Evolutionary conservation across 306 rosid species (phyloP), one percentile per base, ranked within the genome.

Genomic region (Casuarina glauca): DNA sequence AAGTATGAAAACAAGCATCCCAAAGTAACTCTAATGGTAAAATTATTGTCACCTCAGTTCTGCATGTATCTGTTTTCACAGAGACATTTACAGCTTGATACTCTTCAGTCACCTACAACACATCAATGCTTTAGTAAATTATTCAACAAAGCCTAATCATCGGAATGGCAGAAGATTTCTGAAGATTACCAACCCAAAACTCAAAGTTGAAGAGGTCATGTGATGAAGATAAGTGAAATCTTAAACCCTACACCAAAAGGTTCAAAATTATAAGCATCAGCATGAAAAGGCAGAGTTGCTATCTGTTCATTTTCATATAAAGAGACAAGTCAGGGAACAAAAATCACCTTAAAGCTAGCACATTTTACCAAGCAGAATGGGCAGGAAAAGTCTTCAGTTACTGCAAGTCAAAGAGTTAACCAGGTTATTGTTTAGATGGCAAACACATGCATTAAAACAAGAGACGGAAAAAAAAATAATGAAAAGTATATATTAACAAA

Each of bases 171-270:
- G 58, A 79, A 79, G 74, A 69, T 76, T 80, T 46, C 55, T 44
- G 70, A 74, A 73, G 72, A 85, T 75, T 75, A 88, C 98, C 78
- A 61, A 96, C 99, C 97, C 86, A 86, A 86, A 96, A 93, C 81
- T 90, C 97, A 81, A 81, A 96, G 86, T 83, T 81, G 89, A 93
- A 85, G 81, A 86, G 85, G 83, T 90, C 97, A 69, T 96, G 99
- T 13, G 95, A 86, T 48, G 89, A 69, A 52, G 66, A 13, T 88
- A 93, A 61, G 88, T 96, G 99, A 82, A 26, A 82, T 83, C 85
- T 86, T 70, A 96, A 78, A 70, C 99, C 97, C 99, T 96, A 78
- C 38, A 77, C 42, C 76, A 85, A 76, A 72, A 70, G 52, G 43
- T 64, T 19, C 76, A 57, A 46, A 72, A 74, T 38, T 8, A 55